Evolutionary conservation across 768 basidiomycete species (phyloP), one percentile per base, ranked within the genome.

Genomic region (Termitomyces sp.): DNA sequence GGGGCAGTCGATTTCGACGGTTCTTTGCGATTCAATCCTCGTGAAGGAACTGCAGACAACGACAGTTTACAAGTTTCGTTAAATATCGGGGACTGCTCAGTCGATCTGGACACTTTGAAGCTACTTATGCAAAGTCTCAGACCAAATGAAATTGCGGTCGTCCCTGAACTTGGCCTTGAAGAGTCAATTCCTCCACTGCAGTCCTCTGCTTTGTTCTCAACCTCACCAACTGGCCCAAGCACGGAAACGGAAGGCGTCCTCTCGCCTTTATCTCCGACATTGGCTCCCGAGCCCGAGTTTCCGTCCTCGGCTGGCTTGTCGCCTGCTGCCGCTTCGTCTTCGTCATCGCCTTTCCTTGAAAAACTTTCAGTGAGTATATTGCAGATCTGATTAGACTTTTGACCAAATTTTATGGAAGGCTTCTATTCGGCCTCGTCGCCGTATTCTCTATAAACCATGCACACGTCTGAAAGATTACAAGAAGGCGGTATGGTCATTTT

Each of bases 21-120:
- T n/a, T 80, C 79, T 12, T 71, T 80, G 44, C 73, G 76, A 47
- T 83, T 89, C 63, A 81, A 79, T 67, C 86, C 87, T 5, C 78
- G 79, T 57, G 73, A 76, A 51, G 80, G 83, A 21, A 68, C 71
- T 25, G 63, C 86, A 32, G 79, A 86, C 56, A 70, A 76, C 3
- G 77, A 81, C 52, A 84, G 84, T 41, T 64, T 87, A 41, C 73
- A 77, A 16, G 68, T 73, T 5, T 70, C 68, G 4, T 63, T 86
- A 35, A 73, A 70, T 43, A 60, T 84, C 7, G 83, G 76, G 35
- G 72, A 77, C 47, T 72, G 81, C 44, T 70, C 72, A 21, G 55
- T 82, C 3, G 76, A 81, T 55, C 65, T 81, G 45, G 80, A 85
- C 59, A 72, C 75, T 45, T 44, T 76, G 16, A 71, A 72, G 35